Conservation (phyloP, 2,329 filamentous ascomycete species). For the Trichoderma sp. region DNA sequence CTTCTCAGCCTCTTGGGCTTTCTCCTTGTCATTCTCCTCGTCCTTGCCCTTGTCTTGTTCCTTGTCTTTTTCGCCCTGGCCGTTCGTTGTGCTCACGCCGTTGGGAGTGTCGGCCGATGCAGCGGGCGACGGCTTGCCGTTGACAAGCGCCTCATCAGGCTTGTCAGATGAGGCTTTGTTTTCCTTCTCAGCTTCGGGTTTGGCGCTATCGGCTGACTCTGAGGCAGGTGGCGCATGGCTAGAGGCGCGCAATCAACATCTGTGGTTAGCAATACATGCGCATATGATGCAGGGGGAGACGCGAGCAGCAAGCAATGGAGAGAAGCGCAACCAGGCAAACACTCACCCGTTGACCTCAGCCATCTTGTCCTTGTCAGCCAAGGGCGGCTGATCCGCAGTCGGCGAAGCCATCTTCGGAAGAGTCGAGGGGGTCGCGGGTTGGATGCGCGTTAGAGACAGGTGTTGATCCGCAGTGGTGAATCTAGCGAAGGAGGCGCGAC, state of each 20-base stretch:
- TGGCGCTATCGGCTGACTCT: slow-evolving; percentile 19
- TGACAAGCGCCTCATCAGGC: slow-evolving; percentile 29
- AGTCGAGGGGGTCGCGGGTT: slow-evolving; percentile 35
- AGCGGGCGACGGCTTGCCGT: slow-evolving; percentile 29
- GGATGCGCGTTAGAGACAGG: slow-evolving; percentile 9
- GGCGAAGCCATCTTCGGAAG: slow-evolving; percentile 59
- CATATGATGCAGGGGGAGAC: slow-evolving; percentile 5
- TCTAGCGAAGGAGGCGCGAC: slow-evolving; percentile 41
- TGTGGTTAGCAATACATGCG: slow-evolving; percentile 35
- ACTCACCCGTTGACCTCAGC: slow-evolving; percentile 46
- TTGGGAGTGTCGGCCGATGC: slow-evolving; percentile 13
- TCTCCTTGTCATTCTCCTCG: too few species aligned
- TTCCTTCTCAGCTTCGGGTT: slow-evolving; percentile 29
- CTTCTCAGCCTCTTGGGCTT: slow-evolving; percentile 18
- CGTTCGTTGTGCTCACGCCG: slow-evolving; percentile 24
- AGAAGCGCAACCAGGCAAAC: neutral
- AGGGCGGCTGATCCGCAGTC: slow-evolving; percentile 44
- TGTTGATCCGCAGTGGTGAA: slow-evolving; percentile 30
- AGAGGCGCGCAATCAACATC: slow-evolving; percentile 12
- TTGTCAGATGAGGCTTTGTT: slow-evolving; percentile 28
- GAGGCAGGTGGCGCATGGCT: slow-evolving; percentile 24
- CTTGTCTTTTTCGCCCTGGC: slow-evolving; percentile 1
- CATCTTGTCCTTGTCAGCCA: slow-evolving; percentile 38
- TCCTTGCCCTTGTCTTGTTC: too few species aligned
- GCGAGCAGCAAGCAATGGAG: too few species aligned